These are phyloP conservation scores for Tetracentron sinense DNA, from an alignment of 164 flowering plant species.

Conservation along the genomic window DNA sequence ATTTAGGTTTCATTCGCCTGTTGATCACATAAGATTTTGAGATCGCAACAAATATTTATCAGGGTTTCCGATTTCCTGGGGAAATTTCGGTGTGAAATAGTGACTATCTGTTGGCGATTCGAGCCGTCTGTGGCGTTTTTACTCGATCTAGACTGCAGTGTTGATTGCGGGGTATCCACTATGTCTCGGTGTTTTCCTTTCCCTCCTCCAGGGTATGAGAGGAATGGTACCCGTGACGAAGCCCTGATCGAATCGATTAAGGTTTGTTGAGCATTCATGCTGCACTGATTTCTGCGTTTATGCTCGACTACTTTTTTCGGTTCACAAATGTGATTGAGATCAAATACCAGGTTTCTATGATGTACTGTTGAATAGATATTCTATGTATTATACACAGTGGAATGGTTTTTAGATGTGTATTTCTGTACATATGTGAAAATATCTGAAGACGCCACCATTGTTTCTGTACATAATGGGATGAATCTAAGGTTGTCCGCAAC, in stretches of 20 bases:
- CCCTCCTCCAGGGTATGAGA: constrained; percentile 42
- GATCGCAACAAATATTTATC: too few species aligned
- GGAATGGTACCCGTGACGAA: constrained; percentile 20
- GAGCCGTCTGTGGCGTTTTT: too few species aligned
- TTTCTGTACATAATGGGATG: too few species aligned
- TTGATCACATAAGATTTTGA: too few species aligned
- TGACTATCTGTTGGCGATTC: too few species aligned
- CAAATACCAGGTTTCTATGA: neutral
- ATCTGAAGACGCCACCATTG: too few species aligned
- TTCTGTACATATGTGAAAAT: constrained; percentile 11
- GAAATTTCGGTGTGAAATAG: too few species aligned
- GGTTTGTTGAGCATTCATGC: constrained; percentile 43
- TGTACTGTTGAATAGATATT: neutral
- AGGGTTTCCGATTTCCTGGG: too few species aligned
- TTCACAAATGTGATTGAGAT: constrained; percentile 4
- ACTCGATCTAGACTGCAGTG: neutral
- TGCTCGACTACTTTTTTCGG: constrained; percentile 22
- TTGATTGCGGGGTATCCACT: neutral
- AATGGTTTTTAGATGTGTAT: neutral
- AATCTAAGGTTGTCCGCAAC: too few species aligned
- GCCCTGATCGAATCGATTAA: constrained; percentile 43
- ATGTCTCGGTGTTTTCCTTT: constrained; percentile 55
- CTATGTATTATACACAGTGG: neutral
- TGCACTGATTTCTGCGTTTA: constrained; percentile 15
- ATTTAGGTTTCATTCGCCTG: too few species aligned